Evolutionary conservation across 805 yeast species (phyloP).

Genomic region (Zygosaccharomyces kombuchaensis): DNA sequence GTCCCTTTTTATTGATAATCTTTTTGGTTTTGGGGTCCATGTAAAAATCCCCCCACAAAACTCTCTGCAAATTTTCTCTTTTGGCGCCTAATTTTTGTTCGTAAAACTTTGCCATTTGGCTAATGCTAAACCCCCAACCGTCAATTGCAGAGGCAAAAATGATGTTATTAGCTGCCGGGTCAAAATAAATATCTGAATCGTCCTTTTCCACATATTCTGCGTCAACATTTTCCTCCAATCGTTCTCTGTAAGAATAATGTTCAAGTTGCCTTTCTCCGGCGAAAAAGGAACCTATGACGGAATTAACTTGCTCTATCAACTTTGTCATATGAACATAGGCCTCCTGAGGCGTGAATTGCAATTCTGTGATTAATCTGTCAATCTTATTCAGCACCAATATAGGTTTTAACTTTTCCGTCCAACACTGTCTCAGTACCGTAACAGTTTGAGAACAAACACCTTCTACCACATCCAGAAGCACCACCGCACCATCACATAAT

Average conservation of each 20-base stretch:
- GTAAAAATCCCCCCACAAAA: slow-evolving; percentile 94
- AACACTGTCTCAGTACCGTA: slow-evolving; percentile 88
- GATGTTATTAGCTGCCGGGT: slow-evolving; percentile 85
- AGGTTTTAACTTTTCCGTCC: slow-evolving; percentile 90
- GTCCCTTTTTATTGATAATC: slow-evolving; percentile 61
- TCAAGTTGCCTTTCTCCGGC: slow-evolving; percentile 92
- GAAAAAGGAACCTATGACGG: slow-evolving; percentile 87
- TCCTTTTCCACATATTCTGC: slow-evolving; percentile 66
- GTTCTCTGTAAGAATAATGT: slow-evolving; percentile 72
- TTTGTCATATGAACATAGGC: slow-evolving; percentile 77
- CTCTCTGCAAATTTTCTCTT: slow-evolving; percentile 69
- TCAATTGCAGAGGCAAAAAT: slow-evolving; percentile 88
- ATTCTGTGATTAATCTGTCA: slow-evolving; percentile 78
- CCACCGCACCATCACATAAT: slow-evolving; percentile 94
- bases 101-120: slow-evolving; percentile 83
- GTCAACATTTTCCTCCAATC: slow-evolving; percentile 42
- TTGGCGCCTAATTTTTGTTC: slow-evolving; percentile 82
- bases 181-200: slow-evolving; percentile 78
- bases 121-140: slow-evolving; percentile 95
- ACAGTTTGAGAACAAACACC: slow-evolving; percentile 98
- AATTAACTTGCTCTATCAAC: slow-evolving; percentile 88
- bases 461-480: slow-evolving; percentile 93
- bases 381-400: slow-evolving; percentile 85
- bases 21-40: slow-evolving; percentile 87
- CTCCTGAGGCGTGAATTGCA: slow-evolving; percentile 76